phyloP scores from a whole-genome alignment of 805 yeast genomes.

The Candida golubevii region DNA sequence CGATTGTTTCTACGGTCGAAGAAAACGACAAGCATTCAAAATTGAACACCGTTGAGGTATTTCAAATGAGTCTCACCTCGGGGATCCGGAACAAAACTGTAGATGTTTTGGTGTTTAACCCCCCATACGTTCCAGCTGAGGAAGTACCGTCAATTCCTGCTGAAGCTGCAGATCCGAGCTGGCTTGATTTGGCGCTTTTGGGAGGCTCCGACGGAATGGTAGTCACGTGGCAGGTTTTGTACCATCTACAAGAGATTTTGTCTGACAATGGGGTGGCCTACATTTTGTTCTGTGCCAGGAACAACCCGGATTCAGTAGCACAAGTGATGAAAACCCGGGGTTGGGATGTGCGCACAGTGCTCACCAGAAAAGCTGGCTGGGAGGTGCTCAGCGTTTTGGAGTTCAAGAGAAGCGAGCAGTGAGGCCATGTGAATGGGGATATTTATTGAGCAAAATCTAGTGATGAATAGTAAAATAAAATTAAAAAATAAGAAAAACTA shows the following conservation, averaged over 20 bases:
- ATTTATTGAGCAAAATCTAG: no score
- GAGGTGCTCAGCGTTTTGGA: conserved; percentile 78
- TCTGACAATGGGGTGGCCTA: conserved; percentile 69
- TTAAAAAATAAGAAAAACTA: no score
- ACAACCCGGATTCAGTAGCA: conserved; percentile 65
- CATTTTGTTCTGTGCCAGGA: conserved; percentile 86
- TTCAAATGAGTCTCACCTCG: conserved; percentile 56
- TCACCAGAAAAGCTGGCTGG: conserved; percentile 89
- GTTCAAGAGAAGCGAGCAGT: conserved; percentile 31
- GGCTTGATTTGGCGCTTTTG: conserved; percentile 86
- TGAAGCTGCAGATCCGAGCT: conserved; percentile 43
- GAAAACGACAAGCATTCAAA: conserved; percentile 15
- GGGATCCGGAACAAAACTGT: conserved; percentile 44
- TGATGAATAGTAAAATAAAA: no score
- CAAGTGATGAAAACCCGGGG: conserved; percentile 39
- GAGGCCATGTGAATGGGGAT: no score
- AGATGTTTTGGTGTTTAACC: conserved; percentile 83
- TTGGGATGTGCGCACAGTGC: conserved; percentile 55
- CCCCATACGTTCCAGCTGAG: conserved; percentile 94
- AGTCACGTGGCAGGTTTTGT: conserved; percentile 64
- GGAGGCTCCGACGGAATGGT: conserved; percentile 94
- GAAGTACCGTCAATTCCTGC: conserved; percentile 59
- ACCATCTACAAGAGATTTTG: conserved; percentile 49
- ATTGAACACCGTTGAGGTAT: conserved; percentile 19
- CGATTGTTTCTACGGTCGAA: conserved; percentile 26